phyloP scores from a whole-genome alignment of 306 rosid genomes.

The Pyrus communis region DNA sequence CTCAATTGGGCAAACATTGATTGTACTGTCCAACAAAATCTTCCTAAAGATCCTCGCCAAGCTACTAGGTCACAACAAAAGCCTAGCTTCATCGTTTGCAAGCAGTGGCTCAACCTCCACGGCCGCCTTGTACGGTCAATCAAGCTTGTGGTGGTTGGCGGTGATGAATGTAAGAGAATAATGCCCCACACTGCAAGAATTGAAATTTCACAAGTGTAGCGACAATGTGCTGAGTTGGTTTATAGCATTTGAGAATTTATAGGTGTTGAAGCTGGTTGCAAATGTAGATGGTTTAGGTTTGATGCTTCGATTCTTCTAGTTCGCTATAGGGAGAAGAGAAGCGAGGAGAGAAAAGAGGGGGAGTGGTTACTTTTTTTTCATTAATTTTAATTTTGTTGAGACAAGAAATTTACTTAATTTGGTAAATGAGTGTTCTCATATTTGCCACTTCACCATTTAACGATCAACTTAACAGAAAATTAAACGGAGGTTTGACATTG shows the following conservation, averaged over 20 bases:
- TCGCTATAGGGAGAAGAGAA: too few species aligned
- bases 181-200: constrained; percentile 64
- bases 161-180: constrained; percentile 76
- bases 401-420: too few species aligned
- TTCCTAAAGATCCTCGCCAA: constrained; percentile 57
- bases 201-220: constrained; percentile 69
- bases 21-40: constrained; percentile 54
- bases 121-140: constrained; percentile 60
- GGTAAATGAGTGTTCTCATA: too few species aligned
- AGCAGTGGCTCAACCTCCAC: constrained; percentile 82
- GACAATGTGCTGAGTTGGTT: constrained; percentile 70
- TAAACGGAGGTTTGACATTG: too few species aligned
- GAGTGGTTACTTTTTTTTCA: too few species aligned
- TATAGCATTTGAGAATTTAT: constrained; percentile 64
- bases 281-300: constrained; percentile 23
- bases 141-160: constrained; percentile 49
- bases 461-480: too few species aligned
- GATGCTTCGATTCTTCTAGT: too few species aligned
- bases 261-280: constrained; percentile 56
- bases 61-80: constrained; percentile 51
- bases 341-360: too few species aligned
- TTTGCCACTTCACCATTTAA: too few species aligned
- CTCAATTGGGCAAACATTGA: constrained; percentile 35
- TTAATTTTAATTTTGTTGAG: too few species aligned
- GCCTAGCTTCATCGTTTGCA: constrained; percentile 57